These are phyloP conservation scores for Adiantum capillusveneris DNA, from an alignment of 75 land plant genomes.

Conservation along the genomic window DNA sequence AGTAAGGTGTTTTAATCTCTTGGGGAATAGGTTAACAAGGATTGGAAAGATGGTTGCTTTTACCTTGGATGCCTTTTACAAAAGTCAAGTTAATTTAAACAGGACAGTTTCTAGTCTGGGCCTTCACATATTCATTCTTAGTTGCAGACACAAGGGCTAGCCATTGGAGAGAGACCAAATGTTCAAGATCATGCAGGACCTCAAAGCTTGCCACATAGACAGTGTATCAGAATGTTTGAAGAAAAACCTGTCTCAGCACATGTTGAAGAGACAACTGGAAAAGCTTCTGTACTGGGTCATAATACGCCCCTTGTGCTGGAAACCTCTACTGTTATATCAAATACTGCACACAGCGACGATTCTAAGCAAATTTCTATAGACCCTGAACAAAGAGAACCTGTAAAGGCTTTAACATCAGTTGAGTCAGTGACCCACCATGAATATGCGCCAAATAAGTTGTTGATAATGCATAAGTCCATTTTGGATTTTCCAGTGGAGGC, in stretches of 20 bases:
- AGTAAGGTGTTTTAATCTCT: too few relatives aligned
- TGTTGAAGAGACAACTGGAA: too few relatives aligned
- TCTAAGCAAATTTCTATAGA: too few relatives aligned
- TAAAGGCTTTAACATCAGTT: neutral
- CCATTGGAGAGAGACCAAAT: neutral
- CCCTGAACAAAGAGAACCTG: too few relatives aligned
- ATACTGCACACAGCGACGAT: too few relatives aligned
- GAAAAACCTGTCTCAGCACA: too few relatives aligned
- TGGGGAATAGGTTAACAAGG: neutral
- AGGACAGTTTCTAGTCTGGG: neutral
- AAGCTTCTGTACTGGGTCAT: too few relatives aligned
- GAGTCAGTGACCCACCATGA: neutral
- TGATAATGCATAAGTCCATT: neutral
- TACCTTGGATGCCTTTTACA: neutral
- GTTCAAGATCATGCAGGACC: too few relatives aligned
- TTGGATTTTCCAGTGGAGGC: slow-evolving; percentile 1
- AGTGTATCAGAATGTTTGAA: too few relatives aligned
- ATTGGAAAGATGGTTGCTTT: neutral
- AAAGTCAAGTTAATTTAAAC: neutral
- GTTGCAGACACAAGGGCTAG: neutral
- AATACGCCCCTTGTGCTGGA: too few relatives aligned
- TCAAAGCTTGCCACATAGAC: too few relatives aligned
- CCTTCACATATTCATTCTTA: slow-evolving; percentile 1
- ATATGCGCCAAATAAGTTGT: neutral
- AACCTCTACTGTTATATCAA: too few relatives aligned